Base-by-base conservation (phyloP, 192 early-diverging fungal genomes). In the Coemansia sp. region DNA sequence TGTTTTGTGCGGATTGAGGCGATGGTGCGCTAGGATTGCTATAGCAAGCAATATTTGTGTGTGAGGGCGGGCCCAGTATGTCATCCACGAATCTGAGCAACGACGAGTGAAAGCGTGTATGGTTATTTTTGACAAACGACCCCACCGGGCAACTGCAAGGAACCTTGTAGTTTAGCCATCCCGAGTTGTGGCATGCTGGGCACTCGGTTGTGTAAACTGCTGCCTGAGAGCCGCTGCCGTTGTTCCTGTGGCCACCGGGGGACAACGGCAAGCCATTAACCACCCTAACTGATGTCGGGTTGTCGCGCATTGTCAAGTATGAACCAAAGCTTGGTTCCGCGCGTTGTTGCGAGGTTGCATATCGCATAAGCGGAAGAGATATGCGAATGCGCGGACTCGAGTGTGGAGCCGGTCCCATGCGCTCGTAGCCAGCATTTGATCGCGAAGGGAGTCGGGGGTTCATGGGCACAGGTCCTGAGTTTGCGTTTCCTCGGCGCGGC, bases 81-180 rank as follows among this genome's bases (percentile, higher is more conserved):
- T 71, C 65, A 37, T 77, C 69, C 19, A 77, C 38, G 42, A 71
- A 51, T 2, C 69, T 69, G 11, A 77, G 20, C 28, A 77, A 49
- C 42, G 68, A 71, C 7, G 69, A 60, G 19, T 67, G 61, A 19
- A 57, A 38, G 14, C 74, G 69, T 22, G 68, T 22, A 4, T 48
- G 44, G 8, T 49, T 31, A 14, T 55, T 61, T 15, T 44, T 58
- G 20, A 57, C 58, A 15, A 34, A 60, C 0, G 48, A 14, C 26
- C 74, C 74, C 8, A 59, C 64, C 2, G 67, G 67, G 26, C 74
- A 77, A 22, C 42, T 28, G 17, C 74, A 77, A 12, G 69, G 61
- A 3, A 50, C 57, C n/a, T 64, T 58, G 36, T 49, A 47, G 26
- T 56, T 38, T 19, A 67, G 20, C 68, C 68, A 60, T 9, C 74